Conservation (phyloP, 805 yeast species). For the Candida silvicultrix region DNA sequence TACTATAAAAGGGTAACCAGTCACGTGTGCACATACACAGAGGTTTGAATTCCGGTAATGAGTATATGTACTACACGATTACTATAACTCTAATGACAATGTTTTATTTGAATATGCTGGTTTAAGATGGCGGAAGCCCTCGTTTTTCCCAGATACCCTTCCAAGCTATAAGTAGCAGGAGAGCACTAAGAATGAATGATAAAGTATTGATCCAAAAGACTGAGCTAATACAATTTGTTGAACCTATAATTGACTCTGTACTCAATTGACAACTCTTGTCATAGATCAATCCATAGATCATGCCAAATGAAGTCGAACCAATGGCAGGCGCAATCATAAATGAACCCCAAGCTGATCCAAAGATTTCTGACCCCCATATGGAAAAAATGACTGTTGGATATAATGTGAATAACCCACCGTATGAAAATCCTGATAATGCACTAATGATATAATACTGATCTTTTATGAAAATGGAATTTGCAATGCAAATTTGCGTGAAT, state of each 20-base stretch:
- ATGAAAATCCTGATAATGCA: slow-evolving; percentile 56
- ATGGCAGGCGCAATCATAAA: slow-evolving; percentile 86
- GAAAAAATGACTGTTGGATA: slow-evolving; percentile 80
- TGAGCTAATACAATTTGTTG: slow-evolving; percentile 4
- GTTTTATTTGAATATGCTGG: background rate
- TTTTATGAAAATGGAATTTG: slow-evolving; percentile 15
- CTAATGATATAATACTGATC: slow-evolving; percentile 28
- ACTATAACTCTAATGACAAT: too few species aligned
- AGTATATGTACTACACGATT: too few species aligned
- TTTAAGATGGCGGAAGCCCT: background rate
- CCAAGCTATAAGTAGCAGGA: slow-evolving; percentile 6
- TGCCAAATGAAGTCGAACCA: slow-evolving; percentile 65
- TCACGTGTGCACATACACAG: background rate
- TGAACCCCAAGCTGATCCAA: slow-evolving; percentile 92
- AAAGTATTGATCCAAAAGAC: slow-evolving; percentile 2
- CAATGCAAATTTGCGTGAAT: slow-evolving; percentile 28
- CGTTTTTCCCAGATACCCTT: slow-evolving; percentile 6
- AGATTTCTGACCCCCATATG: slow-evolving; percentile 81
- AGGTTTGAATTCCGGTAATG: background rate
- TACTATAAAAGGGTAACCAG: background rate
- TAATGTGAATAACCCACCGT: slow-evolving; percentile 82
- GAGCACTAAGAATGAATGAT: background rate
- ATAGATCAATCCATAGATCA: slow-evolving; percentile 59
- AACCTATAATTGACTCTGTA: background rate
- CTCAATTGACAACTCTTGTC: slow-evolving; percentile 32